phyloP scores from a whole-genome alignment of 2,329 filamentous ascomycete genomes.

The Trichoderma pleuroti region DNA sequence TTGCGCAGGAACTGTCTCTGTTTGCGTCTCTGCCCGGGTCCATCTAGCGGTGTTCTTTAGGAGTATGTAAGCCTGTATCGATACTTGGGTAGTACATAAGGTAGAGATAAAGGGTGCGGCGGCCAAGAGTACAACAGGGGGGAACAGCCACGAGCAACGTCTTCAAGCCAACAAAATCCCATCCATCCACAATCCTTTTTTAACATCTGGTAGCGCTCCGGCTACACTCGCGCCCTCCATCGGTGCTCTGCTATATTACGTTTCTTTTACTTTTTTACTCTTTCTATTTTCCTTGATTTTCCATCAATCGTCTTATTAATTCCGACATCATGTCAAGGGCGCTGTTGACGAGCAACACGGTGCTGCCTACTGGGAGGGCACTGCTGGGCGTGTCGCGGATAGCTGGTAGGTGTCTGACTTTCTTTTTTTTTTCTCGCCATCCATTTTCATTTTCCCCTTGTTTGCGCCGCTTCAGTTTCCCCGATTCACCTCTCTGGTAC shows the following conservation, averaged over 20 bases:
- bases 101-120: slow-evolving; percentile 1
- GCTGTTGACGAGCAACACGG: slow-evolving; percentile 9
- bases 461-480: background rate
- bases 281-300: background rate
- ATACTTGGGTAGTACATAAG: background rate
- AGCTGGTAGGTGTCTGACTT: slow-evolving; percentile 8
- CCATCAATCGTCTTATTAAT: background rate
- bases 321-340: slow-evolving; percentile 23
- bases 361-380: background rate
- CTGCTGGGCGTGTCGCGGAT: slow-evolving; percentile 5
- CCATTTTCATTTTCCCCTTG: too few species aligned
- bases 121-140: background rate
- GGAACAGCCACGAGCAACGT: background rate
- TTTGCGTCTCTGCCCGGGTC: background rate
- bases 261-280: background rate
- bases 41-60: background rate
- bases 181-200: background rate
- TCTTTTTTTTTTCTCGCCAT: background rate
- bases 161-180: background rate
- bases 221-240: background rate
- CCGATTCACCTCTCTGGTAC: background rate
- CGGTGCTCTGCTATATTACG: background rate
- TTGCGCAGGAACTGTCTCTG: background rate
- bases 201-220: background rate
- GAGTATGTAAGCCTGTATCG: slow-evolving; percentile 8